Evolutionary conservation across 345 rosid species (phyloP), one percentile per base, ranked within the genome.

Genomic region (Gossypium longicalyx): DNA sequence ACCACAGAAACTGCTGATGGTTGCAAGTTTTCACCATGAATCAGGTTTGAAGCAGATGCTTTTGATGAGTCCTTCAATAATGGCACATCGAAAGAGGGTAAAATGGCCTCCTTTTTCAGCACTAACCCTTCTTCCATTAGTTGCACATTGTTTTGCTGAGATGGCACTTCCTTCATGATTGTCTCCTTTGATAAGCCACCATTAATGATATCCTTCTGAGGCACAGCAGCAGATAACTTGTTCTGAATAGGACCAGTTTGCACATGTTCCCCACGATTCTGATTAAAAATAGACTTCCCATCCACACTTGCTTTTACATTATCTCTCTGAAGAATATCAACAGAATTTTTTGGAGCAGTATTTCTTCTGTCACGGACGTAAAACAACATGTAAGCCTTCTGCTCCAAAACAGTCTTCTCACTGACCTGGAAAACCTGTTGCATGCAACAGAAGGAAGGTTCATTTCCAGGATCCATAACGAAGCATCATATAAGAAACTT

Each of bases 321-420:
- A 73, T 88, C 91, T 83, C 86, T 90, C 65, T 49, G 78, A 60
- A 77, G 78, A 77, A 75, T 53, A 59, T 84, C 79, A 57, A 62
- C 65, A n/a, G 78, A 71, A 78, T 81, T 91, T 78, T 84, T 91
- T 1, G 83, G 80, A 76, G 80, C 72, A 49, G 66, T 19, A 84
- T 80, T 80, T 77, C 79, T 88, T 86, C 91, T 83, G 76, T 91
- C 97, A 73, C 94, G 97, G 49, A 95, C 98, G 86, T 95, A 95
- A 83, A 95, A 95, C 75, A 95, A 72, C 99, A 95, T 95, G 80
- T 95, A 95, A 45, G 99, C 99, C 88, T 91, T 93, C 83, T 95
- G 98, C 6, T 90, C 84, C 61, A 93, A 82, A 71, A 95, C 98
- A 27, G 81, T 77, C 73, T 84, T 89, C 85, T 95, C 97, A 29